Evolutionary conservation across 352 stramenopile genomes (phyloP), one percentile per base, ranked within the genome.

Genomic region (Phytopythium helicoides): DNA sequence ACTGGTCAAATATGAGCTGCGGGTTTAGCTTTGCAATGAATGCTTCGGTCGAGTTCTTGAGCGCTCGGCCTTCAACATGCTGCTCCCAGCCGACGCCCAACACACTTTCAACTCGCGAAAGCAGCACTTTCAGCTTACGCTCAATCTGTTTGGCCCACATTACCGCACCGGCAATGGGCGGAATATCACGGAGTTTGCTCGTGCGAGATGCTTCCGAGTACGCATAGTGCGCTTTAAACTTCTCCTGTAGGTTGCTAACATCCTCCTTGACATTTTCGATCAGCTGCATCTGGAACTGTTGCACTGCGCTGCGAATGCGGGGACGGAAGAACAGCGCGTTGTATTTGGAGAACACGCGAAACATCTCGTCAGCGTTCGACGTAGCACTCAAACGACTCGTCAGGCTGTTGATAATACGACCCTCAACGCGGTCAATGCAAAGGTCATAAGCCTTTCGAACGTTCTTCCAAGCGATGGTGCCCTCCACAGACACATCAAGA

Each of bases 81-180:
- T 99, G 96, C 46, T 99, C 96, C 97, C 97, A 99, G 28, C 97
- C 96, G 19, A 70, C 62, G 40, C 94, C 98, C 5, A 99, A 85
- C 16, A 99, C 96, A 63, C 97, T 95, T 56, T 98, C 89, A 58
- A 99, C 97, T 35, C 97, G 82, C n/a, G 91, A 83, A 46, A 99
- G 87, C 6, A 99, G 76, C 53, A 95, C 87, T 69, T 98, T 89
- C 14, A 99, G 71, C 68, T 99, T 98, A n/a, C 96, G 83, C 68
- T 99, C 97, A 73, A 99, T 99, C 73, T 99, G 97, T 62, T 98
- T 98, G 15, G 97, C 97, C 98, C 98, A 99, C 64, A 99, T 92
- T 39, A 99, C 98, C 45, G 98, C 98, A 25, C 96, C 97, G 33
- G 93, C 93, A 34, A 99, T 95, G 21, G 97, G 97, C 18, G 98